These are phyloP conservation scores for Mycena capillaripes DNA, from an alignment of 768 basidiomycete genomes.

Conservation along the genomic window DNA sequence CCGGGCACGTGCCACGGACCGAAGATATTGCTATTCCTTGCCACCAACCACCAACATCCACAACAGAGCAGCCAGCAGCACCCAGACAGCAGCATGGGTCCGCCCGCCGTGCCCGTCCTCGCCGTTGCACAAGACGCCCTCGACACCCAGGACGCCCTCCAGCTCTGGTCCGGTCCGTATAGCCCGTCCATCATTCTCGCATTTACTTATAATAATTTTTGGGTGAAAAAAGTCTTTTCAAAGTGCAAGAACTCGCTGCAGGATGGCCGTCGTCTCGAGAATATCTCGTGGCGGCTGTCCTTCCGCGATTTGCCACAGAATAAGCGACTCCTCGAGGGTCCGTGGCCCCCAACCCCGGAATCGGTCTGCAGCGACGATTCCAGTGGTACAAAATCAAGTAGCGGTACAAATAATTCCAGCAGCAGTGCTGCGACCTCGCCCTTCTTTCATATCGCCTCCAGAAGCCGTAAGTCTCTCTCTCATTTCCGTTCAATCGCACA, in stretches of 20 bases:
- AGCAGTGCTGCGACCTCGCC: background rate
- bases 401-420: background rate
- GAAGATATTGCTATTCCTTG: background rate
- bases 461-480: conserved; percentile 6
- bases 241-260: conserved; percentile 86
- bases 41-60: background rate
- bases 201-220: conserved; percentile 7
- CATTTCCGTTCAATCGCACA: background rate
- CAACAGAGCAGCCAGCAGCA: background rate
- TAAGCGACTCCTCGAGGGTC: background rate
- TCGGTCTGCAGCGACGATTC: conserved; percentile 22
- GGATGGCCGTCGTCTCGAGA: conserved; percentile 87
- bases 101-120: conserved; percentile 70
- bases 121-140: conserved; percentile 76
- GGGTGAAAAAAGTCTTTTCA: conserved; percentile 73
- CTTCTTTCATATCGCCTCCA: conserved; percentile 30
- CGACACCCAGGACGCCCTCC: conserved; percentile 75
- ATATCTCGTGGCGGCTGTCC: conserved; percentile 91
- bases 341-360: conserved; percentile 51
- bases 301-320: conserved; percentile 61
- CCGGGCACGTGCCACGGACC: background rate
- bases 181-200: conserved; percentile 40
- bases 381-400: background rate
- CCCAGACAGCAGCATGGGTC: background rate
- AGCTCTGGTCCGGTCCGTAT: conserved; percentile 70